Evolutionary conservation across 2,329 filamentous ascomycete species (phyloP), one percentile per base, ranked within the genome.

Genomic region (Aureobasidium sp.): DNA sequence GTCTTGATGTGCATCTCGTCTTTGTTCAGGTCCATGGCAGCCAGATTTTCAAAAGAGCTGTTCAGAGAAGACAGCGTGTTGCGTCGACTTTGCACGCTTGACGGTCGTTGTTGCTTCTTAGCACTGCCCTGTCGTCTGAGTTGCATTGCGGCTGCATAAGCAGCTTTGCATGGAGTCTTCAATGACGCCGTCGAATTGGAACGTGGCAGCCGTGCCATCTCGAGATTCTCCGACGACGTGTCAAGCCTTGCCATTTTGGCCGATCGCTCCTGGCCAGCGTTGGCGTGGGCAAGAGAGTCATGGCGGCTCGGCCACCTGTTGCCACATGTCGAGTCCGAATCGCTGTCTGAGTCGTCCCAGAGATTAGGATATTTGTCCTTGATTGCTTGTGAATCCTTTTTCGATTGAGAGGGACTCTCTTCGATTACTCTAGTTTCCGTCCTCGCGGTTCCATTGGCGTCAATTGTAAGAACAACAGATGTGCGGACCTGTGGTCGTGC

Each of bases 371-470:
- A 79, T 53, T 76, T 74, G 4, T 74, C 71, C 21, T 68, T 67
- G 13, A 71, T 70, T 5, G 63, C 53, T 42, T 79, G 79, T 51
- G 76, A 74, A 3, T 74, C 71, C 21, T 68, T 67, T 8, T 70
- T 70, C 9, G 71, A 70, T 21, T 71, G 70, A 3, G 71, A 72
- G 3, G 71, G 71, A 53, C 72, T 73, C 6, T 74, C 70, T 1
- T 74, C 71, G 1, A 67, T 67, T 50, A 71, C 66, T 32, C 73
- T 68, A n/a, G 77, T 78, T 65, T 79, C 76, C 6, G 78, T 78
- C 11, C 78, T 71, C 44, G 78, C 78, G 47, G 74, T 71, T 14
- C 78, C 78, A 55, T 71, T 76, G 64, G 79, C 77, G 64, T 80
- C 78, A 39, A 81, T 73, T 6, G 70, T 73, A 44, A 74, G 63